Percentiles rank a stretch among this genome's conserved stretches.
phyloP scores from a whole-genome alignment of 2,329 filamentous ascomycete species.

The Cladosporium sp. region DNA sequence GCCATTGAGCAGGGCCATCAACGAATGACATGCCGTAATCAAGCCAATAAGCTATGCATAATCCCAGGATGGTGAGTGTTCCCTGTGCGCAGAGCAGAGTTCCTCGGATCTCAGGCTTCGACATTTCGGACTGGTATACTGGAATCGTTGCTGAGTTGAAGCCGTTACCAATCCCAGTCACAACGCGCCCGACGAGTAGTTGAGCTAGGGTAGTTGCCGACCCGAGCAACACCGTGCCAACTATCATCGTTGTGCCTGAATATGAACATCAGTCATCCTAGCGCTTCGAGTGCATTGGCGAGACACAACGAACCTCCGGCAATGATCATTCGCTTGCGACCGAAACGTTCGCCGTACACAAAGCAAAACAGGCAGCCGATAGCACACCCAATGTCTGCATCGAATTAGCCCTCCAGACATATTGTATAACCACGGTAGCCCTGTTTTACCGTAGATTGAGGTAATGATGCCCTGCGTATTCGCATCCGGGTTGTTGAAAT shows the following conservation, averaged over 20 bases:
- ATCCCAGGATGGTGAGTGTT: background rate
- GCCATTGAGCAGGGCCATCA: background rate
- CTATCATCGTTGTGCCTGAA: constrained; percentile 1
- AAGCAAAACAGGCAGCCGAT: constrained; percentile 8
- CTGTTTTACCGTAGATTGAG: background rate
- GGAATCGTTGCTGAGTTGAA: constrained; percentile 42
- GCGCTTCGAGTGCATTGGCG: too few species aligned
- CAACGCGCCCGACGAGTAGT: constrained; percentile 42
- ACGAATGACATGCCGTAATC: background rate
- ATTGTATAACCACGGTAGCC: background rate
- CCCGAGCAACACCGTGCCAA: constrained; percentile 1
- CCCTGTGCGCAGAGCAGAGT: background rate
- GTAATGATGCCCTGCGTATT: constrained; percentile 10
- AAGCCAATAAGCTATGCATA: constrained; percentile 2
- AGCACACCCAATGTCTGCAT: constrained; percentile 5
- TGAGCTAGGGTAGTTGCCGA: constrained; percentile 28
- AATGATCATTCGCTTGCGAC: constrained; percentile 4
- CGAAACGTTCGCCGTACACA: background rate
- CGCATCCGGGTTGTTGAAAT: constrained; percentile 10
- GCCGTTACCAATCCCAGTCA: constrained; percentile 44
- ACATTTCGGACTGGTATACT: constrained; percentile 33
- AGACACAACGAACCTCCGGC: background rate
- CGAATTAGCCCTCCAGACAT: background rate
- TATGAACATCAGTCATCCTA: too few species aligned
- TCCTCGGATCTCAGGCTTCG: constrained; percentile 21